Evolutionary conservation across 108 stramenopile species (phyloP).

Genomic region (Cylindrotheca fusiformis): DNA sequence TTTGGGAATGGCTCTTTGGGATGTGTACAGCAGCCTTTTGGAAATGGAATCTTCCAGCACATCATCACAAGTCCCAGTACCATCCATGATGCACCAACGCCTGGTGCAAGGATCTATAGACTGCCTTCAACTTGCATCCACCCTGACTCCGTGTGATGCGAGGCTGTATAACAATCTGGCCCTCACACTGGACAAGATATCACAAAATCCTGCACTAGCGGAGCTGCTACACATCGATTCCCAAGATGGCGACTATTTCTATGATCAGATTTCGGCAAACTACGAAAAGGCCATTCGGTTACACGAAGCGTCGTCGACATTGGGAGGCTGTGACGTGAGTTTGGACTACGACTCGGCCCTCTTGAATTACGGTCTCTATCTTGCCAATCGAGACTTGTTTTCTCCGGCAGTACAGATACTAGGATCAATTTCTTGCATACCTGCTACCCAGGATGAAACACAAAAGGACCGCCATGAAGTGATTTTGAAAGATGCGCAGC

Average conservation of each 20-base stretch:
- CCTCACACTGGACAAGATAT: conserved; percentile 32
- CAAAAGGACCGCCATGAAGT: too few species aligned
- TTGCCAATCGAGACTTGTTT: conserved; percentile 60
- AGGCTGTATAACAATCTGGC: conserved; percentile 62
- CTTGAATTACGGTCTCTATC: conserved; percentile 58
- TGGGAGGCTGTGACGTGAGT: conserved; percentile 42
- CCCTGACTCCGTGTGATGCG: conserved; percentile 53
- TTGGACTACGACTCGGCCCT: conserved; percentile 33
- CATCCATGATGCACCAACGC: background rate
- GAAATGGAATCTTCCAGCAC: background rate
- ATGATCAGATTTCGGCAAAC: background rate
- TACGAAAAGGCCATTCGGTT: conserved; percentile 19
- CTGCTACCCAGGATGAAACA: too few species aligned
- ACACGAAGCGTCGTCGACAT: conserved; percentile 8
- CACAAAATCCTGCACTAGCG: background rate
- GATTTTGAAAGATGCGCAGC: too few species aligned
- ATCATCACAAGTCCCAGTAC: background rate
- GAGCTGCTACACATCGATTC: background rate
- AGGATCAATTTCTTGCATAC: too few species aligned
- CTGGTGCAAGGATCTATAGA: conserved; percentile 20
- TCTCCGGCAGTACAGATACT: conserved; percentile 36
- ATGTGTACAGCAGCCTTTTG: conserved; percentile 8
- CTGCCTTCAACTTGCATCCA: conserved; percentile 35
- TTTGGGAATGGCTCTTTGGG: conserved; percentile 58
- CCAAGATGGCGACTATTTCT: too few species aligned